Base-by-base conservation (phyloP, 306 rosid genomes). In the Purshia tridentata region DNA sequence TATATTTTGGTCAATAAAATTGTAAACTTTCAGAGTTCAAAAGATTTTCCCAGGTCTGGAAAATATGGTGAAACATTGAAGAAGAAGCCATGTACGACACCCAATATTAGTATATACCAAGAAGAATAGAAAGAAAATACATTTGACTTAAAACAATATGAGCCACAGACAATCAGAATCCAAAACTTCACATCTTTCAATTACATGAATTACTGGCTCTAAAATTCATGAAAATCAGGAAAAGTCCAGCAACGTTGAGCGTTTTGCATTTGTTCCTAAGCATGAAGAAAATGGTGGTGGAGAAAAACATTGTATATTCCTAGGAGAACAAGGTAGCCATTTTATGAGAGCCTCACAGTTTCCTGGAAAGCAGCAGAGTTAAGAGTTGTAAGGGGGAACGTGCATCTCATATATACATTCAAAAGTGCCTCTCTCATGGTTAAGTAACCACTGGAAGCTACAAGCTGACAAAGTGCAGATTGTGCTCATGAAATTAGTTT, bases 331-430 rank as follows among this genome's bases (percentile, higher is more conserved):
- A 0, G 13, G 35, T 19, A 20, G 49, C 4, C 48, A 29, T 79
- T 77, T 73, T 68, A 47, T 49, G 56, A 20, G 67, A 67, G 70
- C n/a, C 64, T 14, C 57, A 73, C 42, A 52, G 72, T 19, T 57
- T 39, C 51, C 55, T 29, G 76, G 69, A 79, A 75, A 52, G 18
- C 45, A 67, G 56, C 57, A 49, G 20, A 37, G 13, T 42, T 44
- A 10, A 48, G 23, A 60, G 20, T 4, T 37, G 20, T 41, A 62
- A 66, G 15, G 59, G 51, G 37, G 53, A 39, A 42, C 61, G 20
- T 14, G 35, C 49, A 58, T 76, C 22, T 44, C 45, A 14, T 23
- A 23, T 23, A 23, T 1, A 23, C 35, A 23, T 1, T 2, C 6
- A 6, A 69, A 29, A 62, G 20, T 5, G 19, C 3, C 3, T 67